phyloP scores from a whole-genome alignment of 73 alveolate species.

The Uronychia setigera region DNA sequence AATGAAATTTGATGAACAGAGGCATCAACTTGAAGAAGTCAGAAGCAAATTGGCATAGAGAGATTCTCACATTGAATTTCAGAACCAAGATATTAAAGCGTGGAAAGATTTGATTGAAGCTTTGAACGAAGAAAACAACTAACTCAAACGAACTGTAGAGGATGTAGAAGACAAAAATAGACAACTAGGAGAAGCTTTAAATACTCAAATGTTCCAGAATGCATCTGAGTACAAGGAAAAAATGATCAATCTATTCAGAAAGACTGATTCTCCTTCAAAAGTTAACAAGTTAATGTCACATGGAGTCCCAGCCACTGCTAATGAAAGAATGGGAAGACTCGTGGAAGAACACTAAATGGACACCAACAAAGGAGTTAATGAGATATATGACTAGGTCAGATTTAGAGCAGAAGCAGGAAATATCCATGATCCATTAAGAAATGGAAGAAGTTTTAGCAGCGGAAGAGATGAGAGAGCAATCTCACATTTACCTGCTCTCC shows the following conservation, averaged over 20 bases:
- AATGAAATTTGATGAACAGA: background rate
- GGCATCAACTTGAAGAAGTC: background rate
- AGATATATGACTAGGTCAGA: no score
- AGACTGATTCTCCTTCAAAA: conserved; percentile 1
- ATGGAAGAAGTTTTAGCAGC: no score
- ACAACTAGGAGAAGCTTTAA: conserved; percentile 45
- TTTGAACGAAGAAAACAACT: background rate
- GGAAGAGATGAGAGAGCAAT: no score
- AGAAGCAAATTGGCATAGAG: background rate
- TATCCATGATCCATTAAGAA: no score
- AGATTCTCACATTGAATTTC: background rate
- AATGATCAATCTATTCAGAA: conserved; percentile 18
- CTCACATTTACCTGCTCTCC: no score
- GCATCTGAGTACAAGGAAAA: conserved; percentile 59
- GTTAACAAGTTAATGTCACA: background rate
- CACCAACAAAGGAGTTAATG: background rate
- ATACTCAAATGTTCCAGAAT: conserved; percentile 38
- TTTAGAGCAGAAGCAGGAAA: no score
- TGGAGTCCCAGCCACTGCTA: no score
- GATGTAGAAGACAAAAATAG: conserved; percentile 58
- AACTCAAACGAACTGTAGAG: conserved; percentile 13
- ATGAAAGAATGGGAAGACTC: no score
- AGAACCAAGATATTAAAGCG: background rate
- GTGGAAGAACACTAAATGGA: no score
- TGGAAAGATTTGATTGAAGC: conserved; percentile 3